These are phyloP conservation scores for Fusarium pseudoanthophilum DNA, from an alignment of 2,329 filamentous ascomycete species.

Conservation along the genomic window DNA sequence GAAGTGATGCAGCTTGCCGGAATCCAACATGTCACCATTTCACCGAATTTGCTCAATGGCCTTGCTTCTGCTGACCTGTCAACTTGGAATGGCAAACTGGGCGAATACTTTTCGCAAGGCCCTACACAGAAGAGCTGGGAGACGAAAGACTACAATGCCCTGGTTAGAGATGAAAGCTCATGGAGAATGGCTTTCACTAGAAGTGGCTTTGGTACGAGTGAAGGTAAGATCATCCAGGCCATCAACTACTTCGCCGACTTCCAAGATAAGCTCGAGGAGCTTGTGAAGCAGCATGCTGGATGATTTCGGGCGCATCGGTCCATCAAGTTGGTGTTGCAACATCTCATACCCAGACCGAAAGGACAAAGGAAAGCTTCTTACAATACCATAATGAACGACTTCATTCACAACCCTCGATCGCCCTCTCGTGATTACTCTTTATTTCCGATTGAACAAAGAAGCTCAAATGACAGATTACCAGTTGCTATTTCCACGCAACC, in stretches of 20 bases:
- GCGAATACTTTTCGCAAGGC: conserved; percentile 46
- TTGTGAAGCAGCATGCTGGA: conserved; percentile 46
- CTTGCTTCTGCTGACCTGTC: conserved; percentile 54
- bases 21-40: conserved; percentile 68
- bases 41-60: conserved; percentile 61
- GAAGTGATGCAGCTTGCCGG: conserved; percentile 70
- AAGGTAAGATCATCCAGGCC: conserved; percentile 64
- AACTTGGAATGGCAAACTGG: conserved; percentile 46
- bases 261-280: conserved; percentile 61
- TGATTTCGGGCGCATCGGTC: background rate
- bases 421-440: conserved; percentile 14
- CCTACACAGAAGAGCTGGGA: conserved; percentile 45
- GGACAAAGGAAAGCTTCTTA: conserved; percentile 21
- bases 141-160: conserved; percentile 29
- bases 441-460: conserved; percentile 19
- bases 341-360: background rate
- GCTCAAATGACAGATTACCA: background rate
- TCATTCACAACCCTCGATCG: background rate
- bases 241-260: conserved; percentile 68
- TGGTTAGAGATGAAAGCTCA: conserved; percentile 54
- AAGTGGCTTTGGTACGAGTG: conserved; percentile 57
- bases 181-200: conserved; percentile 64
- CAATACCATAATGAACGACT: conserved; percentile 22
- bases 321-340: background rate
- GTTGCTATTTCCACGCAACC: background rate